Percentiles rank a stretch among this genome's conserved stretches.
Evolutionary conservation across 1,139 yeast species (phyloP).

Genomic region (Saccharomyces hybrid): DNA sequence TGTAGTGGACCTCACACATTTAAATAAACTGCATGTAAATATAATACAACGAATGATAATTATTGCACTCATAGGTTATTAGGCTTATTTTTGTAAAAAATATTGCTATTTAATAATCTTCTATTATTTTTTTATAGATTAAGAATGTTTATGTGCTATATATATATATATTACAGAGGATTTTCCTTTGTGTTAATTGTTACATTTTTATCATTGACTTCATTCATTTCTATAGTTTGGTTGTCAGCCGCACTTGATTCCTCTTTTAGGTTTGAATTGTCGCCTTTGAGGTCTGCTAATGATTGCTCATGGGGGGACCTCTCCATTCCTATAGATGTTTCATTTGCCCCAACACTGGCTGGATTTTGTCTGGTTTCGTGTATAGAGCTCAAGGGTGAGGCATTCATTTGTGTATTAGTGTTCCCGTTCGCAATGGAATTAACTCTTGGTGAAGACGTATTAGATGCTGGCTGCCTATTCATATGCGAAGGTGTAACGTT

Average conservation of each 20-base stretch:
- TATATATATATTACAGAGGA: neutral
- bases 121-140: neutral
- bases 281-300: neutral
- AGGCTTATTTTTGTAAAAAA: neutral
- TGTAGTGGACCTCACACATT: neutral
- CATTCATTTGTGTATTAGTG: neutral
- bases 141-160: neutral
- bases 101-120: too few relatives aligned
- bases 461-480: neutral
- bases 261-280: neutral
- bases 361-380: neutral
- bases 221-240: neutral
- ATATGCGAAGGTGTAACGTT: neutral
- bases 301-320: neutral
- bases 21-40: neutral
- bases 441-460: neutral
- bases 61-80: neutral
- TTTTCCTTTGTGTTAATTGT: neutral
- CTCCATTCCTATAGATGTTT: neutral
- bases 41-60: neutral
- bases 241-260: neutral
- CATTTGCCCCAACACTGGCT: neutral
- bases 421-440: neutral
- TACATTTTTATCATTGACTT: neutral
- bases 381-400: neutral